Conservation (phyloP, 1,139 yeast species). For the Protomyces gravidus region DNA sequence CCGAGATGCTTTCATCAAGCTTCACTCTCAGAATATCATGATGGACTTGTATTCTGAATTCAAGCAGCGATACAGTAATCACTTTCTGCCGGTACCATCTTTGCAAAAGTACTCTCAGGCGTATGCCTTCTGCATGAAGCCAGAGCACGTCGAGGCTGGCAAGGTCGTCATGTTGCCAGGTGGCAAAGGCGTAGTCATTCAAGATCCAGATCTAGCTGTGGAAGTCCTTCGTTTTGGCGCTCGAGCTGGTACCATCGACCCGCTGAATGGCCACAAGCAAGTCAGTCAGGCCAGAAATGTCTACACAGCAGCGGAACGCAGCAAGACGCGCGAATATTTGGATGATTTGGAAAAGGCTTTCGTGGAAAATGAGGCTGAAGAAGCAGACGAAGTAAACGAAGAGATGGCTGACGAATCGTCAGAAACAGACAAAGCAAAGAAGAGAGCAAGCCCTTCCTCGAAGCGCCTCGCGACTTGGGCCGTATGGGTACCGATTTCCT, state of each 20-base stretch:
- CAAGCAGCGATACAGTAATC: constrained; percentile 69
- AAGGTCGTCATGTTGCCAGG: constrained; percentile 34
- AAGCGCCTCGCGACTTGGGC: constrained; percentile 6
- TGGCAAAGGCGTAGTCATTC: constrained; percentile 6
- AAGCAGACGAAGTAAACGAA: constrained; percentile 22
- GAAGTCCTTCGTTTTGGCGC: constrained; percentile 10
- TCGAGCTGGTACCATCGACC: background rate
- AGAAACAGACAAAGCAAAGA: background rate
- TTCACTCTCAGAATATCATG: constrained; percentile 72
- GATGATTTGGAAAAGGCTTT: constrained; percentile 30
- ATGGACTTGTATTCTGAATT: constrained; percentile 71
- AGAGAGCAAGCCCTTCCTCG: background rate
- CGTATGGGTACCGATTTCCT: constrained; percentile 42
- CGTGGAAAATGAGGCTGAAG: constrained; percentile 29
- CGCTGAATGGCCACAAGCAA: background rate
- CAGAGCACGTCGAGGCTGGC: constrained; percentile 49
- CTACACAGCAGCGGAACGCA: background rate
- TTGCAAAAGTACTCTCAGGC: constrained; percentile 57
- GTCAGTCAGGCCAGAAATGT: background rate
- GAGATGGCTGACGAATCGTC: constrained; percentile 15
- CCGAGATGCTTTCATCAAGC: constrained; percentile 71
- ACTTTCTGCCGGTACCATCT: constrained; percentile 52
- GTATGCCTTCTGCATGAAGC: constrained; percentile 54
- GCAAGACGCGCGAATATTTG: constrained; percentile 14
- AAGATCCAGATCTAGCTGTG: constrained; percentile 6